These are phyloP conservation scores for Guadua angustifolia DNA, from an alignment of 176 grass and related monocot species.

Conservation along the genomic window DNA sequence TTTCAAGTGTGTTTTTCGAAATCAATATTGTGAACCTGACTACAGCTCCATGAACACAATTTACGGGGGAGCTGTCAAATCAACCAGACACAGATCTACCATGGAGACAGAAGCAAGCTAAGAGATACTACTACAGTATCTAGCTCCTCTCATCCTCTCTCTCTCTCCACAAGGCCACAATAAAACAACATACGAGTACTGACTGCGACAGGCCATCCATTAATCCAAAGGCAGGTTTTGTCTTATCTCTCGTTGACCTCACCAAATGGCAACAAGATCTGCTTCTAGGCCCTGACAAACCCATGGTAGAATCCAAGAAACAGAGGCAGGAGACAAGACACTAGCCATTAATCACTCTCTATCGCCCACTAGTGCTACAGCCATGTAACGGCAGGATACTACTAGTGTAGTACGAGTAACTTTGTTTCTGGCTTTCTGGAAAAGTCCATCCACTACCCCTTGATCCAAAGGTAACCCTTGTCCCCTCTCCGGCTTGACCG, in stretches of 20 bases:
- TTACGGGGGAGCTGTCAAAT: constrained; percentile 19
- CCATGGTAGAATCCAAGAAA: constrained; percentile 41
- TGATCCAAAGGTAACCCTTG: constrained; percentile 3
- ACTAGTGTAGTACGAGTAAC: too few relatives aligned
- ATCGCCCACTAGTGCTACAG: background rate
- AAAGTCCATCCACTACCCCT: background rate
- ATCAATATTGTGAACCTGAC: too few relatives aligned
- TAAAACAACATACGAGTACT: background rate
- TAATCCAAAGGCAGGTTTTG: constrained; percentile 24
- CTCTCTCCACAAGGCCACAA: background rate
- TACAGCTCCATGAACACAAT: background rate
- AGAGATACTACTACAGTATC: background rate
- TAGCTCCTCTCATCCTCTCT: background rate
- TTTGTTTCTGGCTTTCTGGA: background rate
- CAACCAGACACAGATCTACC: constrained; percentile 6
- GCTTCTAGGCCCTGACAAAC: constrained; percentile 21
- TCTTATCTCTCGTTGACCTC: constrained; percentile 12
- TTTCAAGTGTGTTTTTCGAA: too few relatives aligned
- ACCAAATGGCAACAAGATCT: constrained; percentile 20
- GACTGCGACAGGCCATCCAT: background rate
- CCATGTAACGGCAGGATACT: background rate
- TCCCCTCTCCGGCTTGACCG: constrained; percentile 42
- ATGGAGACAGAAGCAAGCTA: background rate
- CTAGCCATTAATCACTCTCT: background rate
- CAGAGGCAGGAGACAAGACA: background rate